phyloP scores from a whole-genome alignment of 352 stramenopile species.

The Phytophthora multivora region DNA sequence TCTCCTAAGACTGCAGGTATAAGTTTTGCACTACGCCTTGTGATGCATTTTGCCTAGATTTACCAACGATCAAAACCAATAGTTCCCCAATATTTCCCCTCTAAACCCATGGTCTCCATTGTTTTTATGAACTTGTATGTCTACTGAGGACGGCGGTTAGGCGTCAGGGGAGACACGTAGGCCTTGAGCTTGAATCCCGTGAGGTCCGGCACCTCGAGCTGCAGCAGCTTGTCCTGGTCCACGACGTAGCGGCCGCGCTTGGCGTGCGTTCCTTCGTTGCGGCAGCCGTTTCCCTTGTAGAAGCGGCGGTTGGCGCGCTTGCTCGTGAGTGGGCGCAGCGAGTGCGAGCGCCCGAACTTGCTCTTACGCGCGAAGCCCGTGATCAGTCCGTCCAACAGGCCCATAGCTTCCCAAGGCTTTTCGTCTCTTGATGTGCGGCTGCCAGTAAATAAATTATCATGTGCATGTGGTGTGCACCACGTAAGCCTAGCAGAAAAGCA shows the following conservation, averaged over 20 bases:
- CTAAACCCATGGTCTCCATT: conserved; percentile 25
- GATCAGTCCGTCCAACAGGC: conserved; percentile 78
- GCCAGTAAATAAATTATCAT: conserved; percentile 33
- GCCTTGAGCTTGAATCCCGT: conserved; percentile 92
- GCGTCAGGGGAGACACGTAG: conserved; percentile 82
- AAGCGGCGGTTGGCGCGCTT: conserved; percentile 95
- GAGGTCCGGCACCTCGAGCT: conserved; percentile 94
- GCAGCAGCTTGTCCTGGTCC: conserved; percentile 90
- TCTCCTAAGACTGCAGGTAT: conserved; percentile 46
- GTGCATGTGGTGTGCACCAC: conserved; percentile 2
- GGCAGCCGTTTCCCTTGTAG: conserved; percentile 96
- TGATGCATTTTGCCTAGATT: conserved; percentile 26
- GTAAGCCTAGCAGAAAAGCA: not conserved
- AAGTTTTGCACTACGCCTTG: not conserved
- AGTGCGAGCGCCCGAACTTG: conserved; percentile 88
- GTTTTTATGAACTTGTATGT: conserved; percentile 16
- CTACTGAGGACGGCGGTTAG: conserved; percentile 53
- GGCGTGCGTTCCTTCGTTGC: conserved; percentile 91
- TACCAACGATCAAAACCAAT: conserved; percentile 9
- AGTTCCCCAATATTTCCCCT: not conserved
- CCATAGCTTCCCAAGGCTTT: conserved; percentile 48
- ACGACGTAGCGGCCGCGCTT: conserved; percentile 94
- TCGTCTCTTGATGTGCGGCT: conserved; percentile 16
- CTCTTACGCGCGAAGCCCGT: conserved; percentile 74
- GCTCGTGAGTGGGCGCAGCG: conserved; percentile 88